These are phyloP conservation scores for Neurospora sp. DNA, from an alignment of 495 filamentous ascomycete species.

Conservation along the genomic window DNA sequence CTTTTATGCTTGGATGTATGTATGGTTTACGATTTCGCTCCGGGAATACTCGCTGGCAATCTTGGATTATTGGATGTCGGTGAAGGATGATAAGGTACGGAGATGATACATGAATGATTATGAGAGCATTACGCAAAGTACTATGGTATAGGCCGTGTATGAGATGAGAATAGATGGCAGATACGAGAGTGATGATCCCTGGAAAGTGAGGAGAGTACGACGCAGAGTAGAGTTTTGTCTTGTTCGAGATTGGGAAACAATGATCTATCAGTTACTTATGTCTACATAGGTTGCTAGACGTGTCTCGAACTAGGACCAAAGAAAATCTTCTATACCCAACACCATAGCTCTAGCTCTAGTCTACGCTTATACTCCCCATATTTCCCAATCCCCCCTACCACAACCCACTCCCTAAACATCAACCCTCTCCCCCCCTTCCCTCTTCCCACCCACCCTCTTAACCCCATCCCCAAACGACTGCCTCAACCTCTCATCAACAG, in stretches of 20 bases:
- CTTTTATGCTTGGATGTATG: not conserved
- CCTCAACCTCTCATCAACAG: slow-evolving; percentile 16
- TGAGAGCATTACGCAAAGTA: too few relatives aligned
- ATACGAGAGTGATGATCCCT: not conserved
- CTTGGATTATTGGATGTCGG: not conserved
- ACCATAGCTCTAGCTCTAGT: not conserved
- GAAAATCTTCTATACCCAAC: not conserved
- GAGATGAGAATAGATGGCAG: not conserved
- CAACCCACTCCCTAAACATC: not conserved
- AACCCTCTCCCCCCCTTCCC: not conserved
- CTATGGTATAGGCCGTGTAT: not conserved
- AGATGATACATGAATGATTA: not conserved
- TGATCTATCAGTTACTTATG: not conserved
- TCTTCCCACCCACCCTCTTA: not conserved
- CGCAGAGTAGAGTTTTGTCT: not conserved
- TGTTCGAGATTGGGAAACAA: not conserved
- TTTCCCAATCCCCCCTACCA: not conserved
- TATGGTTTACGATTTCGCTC: not conserved
- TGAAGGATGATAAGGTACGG: not conserved
- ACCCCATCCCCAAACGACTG: slow-evolving; percentile 16
- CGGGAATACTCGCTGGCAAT: not conserved
- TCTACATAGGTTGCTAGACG: not conserved
- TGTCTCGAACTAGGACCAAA: not conserved
- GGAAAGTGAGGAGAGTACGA: not conserved
- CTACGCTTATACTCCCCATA: not conserved